These are phyloP conservation scores for Lonicera japonica DNA, from an alignment of 129 eudicot genomes.

Conservation along the genomic window DNA sequence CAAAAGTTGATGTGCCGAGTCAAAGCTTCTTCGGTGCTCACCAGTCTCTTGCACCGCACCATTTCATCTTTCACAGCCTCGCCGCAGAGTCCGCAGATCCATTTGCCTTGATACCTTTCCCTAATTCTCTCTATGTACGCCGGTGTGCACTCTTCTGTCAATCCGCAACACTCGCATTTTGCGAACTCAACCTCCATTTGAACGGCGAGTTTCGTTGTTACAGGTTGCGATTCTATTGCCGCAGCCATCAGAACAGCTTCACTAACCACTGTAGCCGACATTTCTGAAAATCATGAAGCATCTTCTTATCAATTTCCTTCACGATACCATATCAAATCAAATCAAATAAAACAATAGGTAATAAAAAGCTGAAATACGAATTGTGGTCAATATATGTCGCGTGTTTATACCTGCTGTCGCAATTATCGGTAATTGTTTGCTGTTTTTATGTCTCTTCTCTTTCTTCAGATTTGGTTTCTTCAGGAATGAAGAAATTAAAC, in stretches of 20 bases:
- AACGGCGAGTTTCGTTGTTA: neutral
- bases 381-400: neutral
- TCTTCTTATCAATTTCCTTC: too few relatives aligned
- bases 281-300: neutral
- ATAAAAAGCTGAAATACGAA: neutral
- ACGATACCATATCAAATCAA: neutral
- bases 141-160: constrained; percentile 57
- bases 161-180: constrained; percentile 61
- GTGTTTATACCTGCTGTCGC: neutral
- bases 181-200: constrained; percentile 34
- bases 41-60: constrained; percentile 21
- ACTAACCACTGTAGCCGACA: constrained; percentile 3
- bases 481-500: neutral
- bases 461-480: constrained; percentile 4
- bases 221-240: constrained; percentile 8
- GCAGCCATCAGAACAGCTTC: constrained; percentile 6
- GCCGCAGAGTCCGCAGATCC: constrained; percentile 61
- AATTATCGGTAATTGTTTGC: neutral
- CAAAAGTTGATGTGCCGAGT: constrained; percentile 44
- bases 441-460: neutral
- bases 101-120: constrained; percentile 32
- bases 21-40: constrained; percentile 41
- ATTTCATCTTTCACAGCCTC: constrained; percentile 58
- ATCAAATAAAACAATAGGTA: neutral
- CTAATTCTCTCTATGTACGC: constrained; percentile 35